Percentiles rank a stretch among this genome's conserved stretches.
Evolutionary conservation across 768 basidiomycete species (phyloP).

Genomic region (Suillus alpinus): DNA sequence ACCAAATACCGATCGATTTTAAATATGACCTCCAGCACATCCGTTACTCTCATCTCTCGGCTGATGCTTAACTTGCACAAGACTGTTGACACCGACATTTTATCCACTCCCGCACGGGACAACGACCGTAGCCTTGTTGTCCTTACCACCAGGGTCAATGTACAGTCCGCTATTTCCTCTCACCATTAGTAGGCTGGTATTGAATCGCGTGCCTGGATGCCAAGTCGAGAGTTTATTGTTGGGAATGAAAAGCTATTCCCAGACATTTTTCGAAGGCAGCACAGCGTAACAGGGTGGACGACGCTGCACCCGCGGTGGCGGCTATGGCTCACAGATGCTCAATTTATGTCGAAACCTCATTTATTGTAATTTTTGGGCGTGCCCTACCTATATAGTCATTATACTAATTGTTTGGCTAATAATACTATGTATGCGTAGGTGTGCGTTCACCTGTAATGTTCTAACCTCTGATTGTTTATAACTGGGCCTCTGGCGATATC

Average conservation of each 20-base stretch:
- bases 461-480: not conserved
- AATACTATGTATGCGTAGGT: not conserved
- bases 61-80: not conserved
- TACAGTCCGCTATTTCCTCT: not conserved
- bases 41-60: not conserved
- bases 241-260: not conserved
- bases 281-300: not conserved
- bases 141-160: not conserved
- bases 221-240: not conserved
- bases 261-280: not conserved
- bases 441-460: not conserved
- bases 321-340: not conserved
- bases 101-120: not conserved
- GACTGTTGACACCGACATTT: not conserved
- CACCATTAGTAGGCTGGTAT: not conserved
- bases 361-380: not conserved
- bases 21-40: not conserved
- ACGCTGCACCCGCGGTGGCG: not conserved
- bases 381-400: no score
- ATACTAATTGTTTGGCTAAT: not conserved
- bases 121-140: not conserved
- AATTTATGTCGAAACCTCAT: not conserved
- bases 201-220: not conserved
- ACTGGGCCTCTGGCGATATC: no score
- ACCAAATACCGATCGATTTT: not conserved